A percentile compares a stretch with the other conserved stretches of the same genome.
Conservation (phyloP, 345 rosid genomes). For the Brassica napus region DNA sequence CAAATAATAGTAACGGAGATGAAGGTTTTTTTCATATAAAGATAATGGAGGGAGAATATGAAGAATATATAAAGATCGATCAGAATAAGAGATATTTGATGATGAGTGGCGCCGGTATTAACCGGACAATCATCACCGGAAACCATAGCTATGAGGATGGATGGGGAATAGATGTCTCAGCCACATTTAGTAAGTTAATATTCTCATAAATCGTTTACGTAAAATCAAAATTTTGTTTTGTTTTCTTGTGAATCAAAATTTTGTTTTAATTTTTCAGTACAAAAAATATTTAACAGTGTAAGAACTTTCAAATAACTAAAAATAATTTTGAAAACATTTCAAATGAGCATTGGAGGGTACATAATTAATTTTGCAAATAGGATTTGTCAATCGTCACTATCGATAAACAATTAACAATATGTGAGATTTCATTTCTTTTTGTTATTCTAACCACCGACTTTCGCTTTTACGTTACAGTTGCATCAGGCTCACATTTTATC, state of each 20-base stretch:
- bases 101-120: not conserved
- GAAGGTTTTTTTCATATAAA: not conserved
- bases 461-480: not conserved
- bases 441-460: too few species aligned
- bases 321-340: not conserved
- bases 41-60: not conserved
- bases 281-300: not conserved
- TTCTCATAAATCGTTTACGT: not conserved
- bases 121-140: not conserved
- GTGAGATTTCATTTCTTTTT: too few species aligned
- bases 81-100: not conserved
- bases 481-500: not conserved
- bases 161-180: not conserved
- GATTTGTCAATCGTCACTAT: too few species aligned
- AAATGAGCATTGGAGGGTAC: too few species aligned
- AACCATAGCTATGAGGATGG: not conserved
- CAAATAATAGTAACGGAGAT: not conserved
- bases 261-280: not conserved
- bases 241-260: not conserved
- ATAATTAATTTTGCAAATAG: too few species aligned
- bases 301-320: not conserved
- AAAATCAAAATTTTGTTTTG: too few species aligned
- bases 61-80: not conserved
- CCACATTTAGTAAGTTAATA: not conserved
- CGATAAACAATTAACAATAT: too few species aligned